Evolutionary conservation across 495 filamentous ascomycete species (phyloP), one percentile per base, ranked within the genome.

Genomic region (Aspergillus sclerotiicarbonarius): DNA sequence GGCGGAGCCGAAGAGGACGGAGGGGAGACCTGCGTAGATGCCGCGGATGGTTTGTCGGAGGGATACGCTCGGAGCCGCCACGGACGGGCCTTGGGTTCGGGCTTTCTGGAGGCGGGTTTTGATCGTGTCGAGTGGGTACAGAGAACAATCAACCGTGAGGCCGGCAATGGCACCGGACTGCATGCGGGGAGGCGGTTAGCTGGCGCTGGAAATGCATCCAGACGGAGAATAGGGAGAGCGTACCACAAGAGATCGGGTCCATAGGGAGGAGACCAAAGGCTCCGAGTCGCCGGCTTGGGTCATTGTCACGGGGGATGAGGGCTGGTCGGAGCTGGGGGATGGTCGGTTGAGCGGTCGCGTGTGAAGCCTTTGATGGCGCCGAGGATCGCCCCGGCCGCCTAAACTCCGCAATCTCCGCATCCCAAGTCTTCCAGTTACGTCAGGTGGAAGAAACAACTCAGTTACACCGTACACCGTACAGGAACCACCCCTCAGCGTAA

Each of bases 51-150:
- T 74, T 60, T 77, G 74, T 33, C 70, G 69, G 6, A 77, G 67
- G 41, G 74, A 71, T n/a, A 74, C 53, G n/a, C 62, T 64, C 15
- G 73, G 30, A 21, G 64, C 29, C 47, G 73, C 88, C 66, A 88
- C 89, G 7, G 87, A 84, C 18, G 87, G 79, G 68, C 86, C 78
- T 78, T 93, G 70, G 68, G 90, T 90, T 56, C 80, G 69, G 62
- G 83, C 82, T 65, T 94, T 96, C 75, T 98, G 94, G 31, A 98
- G 90, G 2, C 94, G 91, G 48, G 90, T 94, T 74, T 94, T 95
- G 63, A 94, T 85, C 0, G 92, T 95, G 81, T 94, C 91, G 75
- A 96, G 88, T 1, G 91, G 91, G 78, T 88, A 94, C 62, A 96
- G 88, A 35, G 90, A 90, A 67, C 92, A 87, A 78, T 96, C 91